Conservation (phyloP, 768 basidiomycete genomes). For the Fibroporia radiculosa region DNA sequence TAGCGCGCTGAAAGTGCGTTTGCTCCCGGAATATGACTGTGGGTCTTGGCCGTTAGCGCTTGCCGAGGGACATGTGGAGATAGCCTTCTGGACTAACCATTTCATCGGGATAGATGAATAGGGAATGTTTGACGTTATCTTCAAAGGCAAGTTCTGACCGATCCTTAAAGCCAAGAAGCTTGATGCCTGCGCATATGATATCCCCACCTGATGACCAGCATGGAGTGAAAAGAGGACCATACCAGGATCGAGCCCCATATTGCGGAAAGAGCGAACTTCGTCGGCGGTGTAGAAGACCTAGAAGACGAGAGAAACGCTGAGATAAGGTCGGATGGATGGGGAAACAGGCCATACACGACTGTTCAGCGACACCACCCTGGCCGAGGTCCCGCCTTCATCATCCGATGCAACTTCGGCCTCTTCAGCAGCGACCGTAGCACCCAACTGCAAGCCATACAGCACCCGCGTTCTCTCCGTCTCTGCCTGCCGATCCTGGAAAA, state of each 20-base stretch:
- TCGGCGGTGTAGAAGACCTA: slow-evolving; percentile 84
- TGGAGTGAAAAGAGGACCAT: slow-evolving; percentile 11
- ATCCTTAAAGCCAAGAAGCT: slow-evolving; percentile 88
- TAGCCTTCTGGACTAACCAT: slow-evolving; percentile 29
- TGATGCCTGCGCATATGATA: slow-evolving; percentile 49
- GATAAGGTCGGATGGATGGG: background rate
- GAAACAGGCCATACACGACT: slow-evolving; percentile 39
- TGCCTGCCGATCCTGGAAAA: slow-evolving; percentile 24
- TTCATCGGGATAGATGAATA: slow-evolving; percentile 91
- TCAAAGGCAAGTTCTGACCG: slow-evolving; percentile 63
- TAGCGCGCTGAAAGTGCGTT: slow-evolving; percentile 83
- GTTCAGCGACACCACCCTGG: slow-evolving; percentile 28
- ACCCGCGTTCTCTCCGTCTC: slow-evolving; percentile 30
- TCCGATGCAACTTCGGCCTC: slow-evolving; percentile 30
- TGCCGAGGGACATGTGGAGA: background rate
- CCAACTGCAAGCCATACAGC: slow-evolving; percentile 34
- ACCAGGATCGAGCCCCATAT: slow-evolving; percentile 74
- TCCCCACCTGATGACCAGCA: background rate
- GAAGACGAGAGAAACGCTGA: slow-evolving; percentile 6
- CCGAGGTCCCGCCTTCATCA: slow-evolving; percentile 17
- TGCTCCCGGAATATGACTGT: slow-evolving; percentile 84
- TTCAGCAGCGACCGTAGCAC: slow-evolving; percentile 25
- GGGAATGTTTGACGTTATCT: slow-evolving; percentile 87
- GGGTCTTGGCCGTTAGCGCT: slow-evolving; percentile 1
- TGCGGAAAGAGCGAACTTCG: slow-evolving; percentile 75